Conservation (phyloP, 495 filamentous ascomycete genomes). For the Penicillium salamii region DNA sequence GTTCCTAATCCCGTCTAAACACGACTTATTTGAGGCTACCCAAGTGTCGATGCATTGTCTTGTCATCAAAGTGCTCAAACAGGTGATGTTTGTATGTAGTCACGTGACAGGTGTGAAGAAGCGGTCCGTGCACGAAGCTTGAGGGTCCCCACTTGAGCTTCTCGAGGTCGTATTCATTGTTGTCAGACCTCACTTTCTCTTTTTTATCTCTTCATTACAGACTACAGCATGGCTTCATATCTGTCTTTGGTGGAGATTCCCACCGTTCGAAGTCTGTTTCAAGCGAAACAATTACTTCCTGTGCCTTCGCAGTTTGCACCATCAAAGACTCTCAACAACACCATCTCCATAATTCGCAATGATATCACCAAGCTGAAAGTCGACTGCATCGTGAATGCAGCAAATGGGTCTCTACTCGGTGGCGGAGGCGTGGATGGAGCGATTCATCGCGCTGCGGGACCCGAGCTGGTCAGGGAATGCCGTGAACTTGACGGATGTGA, state of each 20-base stretch:
- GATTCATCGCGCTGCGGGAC: slow-evolving; percentile 83
- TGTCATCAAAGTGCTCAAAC: no score
- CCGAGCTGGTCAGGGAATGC: slow-evolving; percentile 67
- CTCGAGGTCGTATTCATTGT: no score
- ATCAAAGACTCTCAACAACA: slow-evolving; percentile 63
- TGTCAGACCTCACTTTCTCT: not conserved
- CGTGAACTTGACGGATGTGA: slow-evolving; percentile 62
- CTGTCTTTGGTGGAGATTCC: slow-evolving; percentile 55
- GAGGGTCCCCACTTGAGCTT: slow-evolving; percentile 6
- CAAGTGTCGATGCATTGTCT: no score
- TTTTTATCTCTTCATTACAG: no score
- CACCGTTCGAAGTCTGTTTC: slow-evolving; percentile 63
- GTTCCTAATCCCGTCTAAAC: no score
- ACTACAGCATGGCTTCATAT: slow-evolving; percentile 4
- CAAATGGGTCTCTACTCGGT: slow-evolving; percentile 73
- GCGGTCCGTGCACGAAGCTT: not conserved
- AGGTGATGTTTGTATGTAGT: no score
- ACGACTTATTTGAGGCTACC: no score
- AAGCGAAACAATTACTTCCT: slow-evolving; percentile 28
- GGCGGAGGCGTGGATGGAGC: slow-evolving; percentile 88
- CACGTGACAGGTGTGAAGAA: not conserved
- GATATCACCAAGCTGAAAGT: slow-evolving; percentile 83
- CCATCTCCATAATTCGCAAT: slow-evolving; percentile 63
- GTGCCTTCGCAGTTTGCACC: slow-evolving; percentile 29
- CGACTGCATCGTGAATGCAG: slow-evolving; percentile 90